Base-by-base conservation (phyloP, 768 basidiomycete species). In the Boletus vinaceobasis region DNA sequence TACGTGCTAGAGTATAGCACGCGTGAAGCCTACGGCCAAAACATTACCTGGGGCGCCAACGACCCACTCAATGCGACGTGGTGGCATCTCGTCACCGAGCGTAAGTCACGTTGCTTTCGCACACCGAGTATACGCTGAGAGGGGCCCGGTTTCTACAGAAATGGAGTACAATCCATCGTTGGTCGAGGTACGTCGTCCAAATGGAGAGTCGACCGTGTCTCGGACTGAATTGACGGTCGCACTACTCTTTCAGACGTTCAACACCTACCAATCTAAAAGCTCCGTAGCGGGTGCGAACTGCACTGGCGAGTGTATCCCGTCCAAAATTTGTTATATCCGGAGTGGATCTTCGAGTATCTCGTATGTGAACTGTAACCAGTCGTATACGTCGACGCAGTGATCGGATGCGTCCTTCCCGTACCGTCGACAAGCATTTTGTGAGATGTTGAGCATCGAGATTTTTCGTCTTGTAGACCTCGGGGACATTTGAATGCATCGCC, bases 61-160 rank as follows among this genome's bases (percentile, higher is more conserved):
- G 86, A 86, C 65, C 86, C 88, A 0, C 71, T 89, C 50, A 90
- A 89, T 57, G 86, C 85, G 5, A 88, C 87, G 3, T 90, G 85
- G 83, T 90, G 87, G 87, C 88, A 88, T 66, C 77, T 69, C 26
- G 85, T 90, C 43, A 88, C 88, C 0, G 84, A 88, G 71, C 77
- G 85, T 83, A 55, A 48, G 77, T 67, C 5, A 14, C 36, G 13
- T 13, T 27, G 1, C 14, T 19, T 52, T 49, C 6, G 14, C 21
- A 15, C 27, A n/a, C 14, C 15, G 13, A 48, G 7, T 5, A 3
- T 13, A 37, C 21, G 37, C 43, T 60, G 21, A 61, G 13, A 7
- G 4, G 36, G 0, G 4, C 14, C 1, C 4, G 35, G 8, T 9
- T 29, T 11, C n/a, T 37, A 7, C 48, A 70, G 65, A 65, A 39